Conservation (phyloP, 108 stramenopile species). For the Cylindrotheca closterium region DNA sequence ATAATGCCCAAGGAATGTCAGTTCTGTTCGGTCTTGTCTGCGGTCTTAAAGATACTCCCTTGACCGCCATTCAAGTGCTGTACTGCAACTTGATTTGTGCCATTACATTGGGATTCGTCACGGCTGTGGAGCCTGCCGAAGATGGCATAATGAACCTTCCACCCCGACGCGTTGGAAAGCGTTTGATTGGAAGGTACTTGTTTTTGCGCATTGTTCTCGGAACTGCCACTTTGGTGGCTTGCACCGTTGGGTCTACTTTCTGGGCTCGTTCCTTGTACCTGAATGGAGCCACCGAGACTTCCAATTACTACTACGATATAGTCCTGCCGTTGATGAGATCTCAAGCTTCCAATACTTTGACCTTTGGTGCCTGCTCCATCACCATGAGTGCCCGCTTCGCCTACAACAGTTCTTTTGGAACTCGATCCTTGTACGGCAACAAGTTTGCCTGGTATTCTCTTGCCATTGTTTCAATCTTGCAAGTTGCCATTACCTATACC, state of each 20-base stretch:
- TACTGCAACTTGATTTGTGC: constrained; percentile 88
- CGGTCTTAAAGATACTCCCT: constrained; percentile 52
- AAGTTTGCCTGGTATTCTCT: constrained; percentile 54
- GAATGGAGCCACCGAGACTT: not conserved
- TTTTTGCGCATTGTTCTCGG: constrained; percentile 68
- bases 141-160: constrained; percentile 80
- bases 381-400: constrained; percentile 78
- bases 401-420: constrained; percentile 55
- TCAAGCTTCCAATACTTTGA: constrained; percentile 75
- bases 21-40: constrained; percentile 70
- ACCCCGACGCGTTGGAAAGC: constrained; percentile 77
- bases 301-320: too few relatives aligned
- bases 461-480: constrained; percentile 48
- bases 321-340: constrained; percentile 44
- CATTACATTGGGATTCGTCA: constrained; percentile 80
- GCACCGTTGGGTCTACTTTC: constrained; percentile 50
- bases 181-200: constrained; percentile 75
- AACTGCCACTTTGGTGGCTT: constrained; percentile 52
- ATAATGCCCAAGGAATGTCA: constrained; percentile 81
- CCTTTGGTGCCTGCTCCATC: constrained; percentile 78
- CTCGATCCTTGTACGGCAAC: constrained; percentile 67
- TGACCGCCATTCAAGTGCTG: constrained; percentile 77
- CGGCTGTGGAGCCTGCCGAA: constrained; percentile 81
- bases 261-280: constrained; percentile 30
- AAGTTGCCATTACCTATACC: constrained; percentile 74